phyloP scores from a whole-genome alignment of 805 yeast genomes.

The Priceomyces castillae region DNA sequence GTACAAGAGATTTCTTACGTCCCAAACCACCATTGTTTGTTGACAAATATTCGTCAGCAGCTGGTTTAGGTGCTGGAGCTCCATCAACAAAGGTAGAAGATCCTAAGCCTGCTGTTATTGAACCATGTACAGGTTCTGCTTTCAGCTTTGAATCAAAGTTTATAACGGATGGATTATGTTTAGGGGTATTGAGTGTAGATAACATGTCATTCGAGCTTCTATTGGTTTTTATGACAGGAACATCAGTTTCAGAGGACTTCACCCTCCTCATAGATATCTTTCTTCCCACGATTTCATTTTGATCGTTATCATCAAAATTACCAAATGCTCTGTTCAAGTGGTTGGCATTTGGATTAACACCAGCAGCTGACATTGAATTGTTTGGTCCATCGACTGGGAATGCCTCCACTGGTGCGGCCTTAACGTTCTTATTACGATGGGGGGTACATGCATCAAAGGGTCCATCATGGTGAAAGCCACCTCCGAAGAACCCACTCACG shows the following conservation, averaged over 20 bases:
- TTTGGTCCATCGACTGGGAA: conserved; percentile 97
- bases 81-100: conserved; percentile 92
- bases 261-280: conserved; percentile 7
- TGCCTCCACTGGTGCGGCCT: conserved; percentile 89
- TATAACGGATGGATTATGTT: conserved; percentile 50
- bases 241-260: conserved; percentile 10
- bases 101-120: conserved; percentile 84
- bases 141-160: conserved; percentile 70
- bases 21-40: conserved; percentile 46
- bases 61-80: conserved; percentile 75
- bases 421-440: conserved; percentile 75
- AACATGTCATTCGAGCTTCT: conserved; percentile 17
- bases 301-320: conserved; percentile 42
- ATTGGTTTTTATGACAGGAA: conserved; percentile 18
- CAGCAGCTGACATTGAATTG: conserved; percentile 64
- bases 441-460: conserved; percentile 99
- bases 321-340: conserved; percentile 81
- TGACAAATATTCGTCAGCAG: conserved; percentile 24
- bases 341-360: conserved; percentile 39
- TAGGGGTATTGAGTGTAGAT: conserved; percentile 36
- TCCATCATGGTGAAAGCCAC: conserved; percentile 97
- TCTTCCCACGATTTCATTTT: conserved; percentile 36
- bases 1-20: conserved; percentile 82
- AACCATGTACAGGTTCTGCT: conserved; percentile 79
- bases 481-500: conserved; percentile 92